A percentile compares a stretch with the other conserved stretches of the same genome.
phyloP scores from a whole-genome alignment of 495 filamentous ascomycete species.

The Trypethelium eluteriae region DNA sequence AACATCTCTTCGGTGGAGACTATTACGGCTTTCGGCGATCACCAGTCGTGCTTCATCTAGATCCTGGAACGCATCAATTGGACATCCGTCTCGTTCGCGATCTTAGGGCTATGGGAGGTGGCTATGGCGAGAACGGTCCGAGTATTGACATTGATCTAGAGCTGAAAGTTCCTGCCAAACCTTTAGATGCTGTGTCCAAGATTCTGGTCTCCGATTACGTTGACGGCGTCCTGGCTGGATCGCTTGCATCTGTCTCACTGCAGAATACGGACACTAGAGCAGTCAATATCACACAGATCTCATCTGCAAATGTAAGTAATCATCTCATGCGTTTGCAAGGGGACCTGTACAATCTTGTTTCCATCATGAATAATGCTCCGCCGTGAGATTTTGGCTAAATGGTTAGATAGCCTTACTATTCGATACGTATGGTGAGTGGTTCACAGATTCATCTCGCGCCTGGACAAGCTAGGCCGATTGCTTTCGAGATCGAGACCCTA shows the following conservation, averaged over 20 bases:
- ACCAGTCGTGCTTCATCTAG: conserved; percentile 43
- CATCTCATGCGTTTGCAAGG: conserved; percentile 15
- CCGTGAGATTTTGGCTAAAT: background rate
- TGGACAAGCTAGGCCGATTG: conserved; percentile 40
- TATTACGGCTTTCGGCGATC: conserved; percentile 46
- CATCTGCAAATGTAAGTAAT: conserved; percentile 34
- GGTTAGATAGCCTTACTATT: background rate
- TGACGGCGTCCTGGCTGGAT: conserved; percentile 39
- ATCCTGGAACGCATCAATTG: conserved; percentile 44
- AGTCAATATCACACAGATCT: conserved; percentile 34
- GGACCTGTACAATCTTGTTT: background rate
- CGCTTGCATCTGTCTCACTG: conserved; percentile 42
- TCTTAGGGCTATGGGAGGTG: conserved; percentile 46
- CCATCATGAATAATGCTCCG: background rate
- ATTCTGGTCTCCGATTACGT: background rate
- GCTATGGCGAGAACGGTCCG: conserved; percentile 37
- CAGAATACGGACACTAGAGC: conserved; percentile 35
- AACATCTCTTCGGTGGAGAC: conserved; percentile 50
- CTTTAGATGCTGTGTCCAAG: background rate
- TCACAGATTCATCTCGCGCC: conserved; percentile 33
- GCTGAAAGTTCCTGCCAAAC: conserved; percentile 22
- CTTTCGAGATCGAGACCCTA: conserved; percentile 23
- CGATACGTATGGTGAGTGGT: conserved; percentile 1
- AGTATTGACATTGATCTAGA: conserved; percentile 35
- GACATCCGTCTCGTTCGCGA: conserved; percentile 50